Evolutionary conservation across 805 yeast species (phyloP).

Genomic region (Saturnispora kantuleensis): DNA sequence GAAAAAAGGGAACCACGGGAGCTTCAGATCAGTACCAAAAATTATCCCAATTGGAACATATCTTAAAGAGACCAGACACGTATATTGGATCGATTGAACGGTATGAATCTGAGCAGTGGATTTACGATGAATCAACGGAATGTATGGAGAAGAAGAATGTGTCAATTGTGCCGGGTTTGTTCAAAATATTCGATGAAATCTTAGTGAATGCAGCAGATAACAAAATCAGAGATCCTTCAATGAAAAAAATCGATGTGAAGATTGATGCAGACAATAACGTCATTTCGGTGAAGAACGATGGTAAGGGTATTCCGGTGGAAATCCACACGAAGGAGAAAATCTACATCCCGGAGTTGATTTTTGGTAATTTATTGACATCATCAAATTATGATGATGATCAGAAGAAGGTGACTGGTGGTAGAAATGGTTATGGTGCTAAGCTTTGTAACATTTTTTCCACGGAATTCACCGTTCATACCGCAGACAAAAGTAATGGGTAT

Average conservation of each 20-base stretch:
- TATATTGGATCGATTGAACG: constrained; percentile 92
- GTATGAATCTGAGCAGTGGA: constrained; percentile 76
- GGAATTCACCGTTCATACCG: constrained; percentile 79
- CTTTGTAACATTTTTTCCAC: constrained; percentile 92
- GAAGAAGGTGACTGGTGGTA: constrained; percentile 95
- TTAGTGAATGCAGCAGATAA: constrained; percentile 98
- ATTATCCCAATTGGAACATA: constrained; percentile 91
- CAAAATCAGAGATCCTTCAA: constrained; percentile 85
- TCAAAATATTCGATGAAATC: constrained; percentile 94
- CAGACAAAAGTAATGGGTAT: constrained; percentile 55
- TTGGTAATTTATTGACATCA: constrained; percentile 90
- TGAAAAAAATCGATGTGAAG: constrained; percentile 78
- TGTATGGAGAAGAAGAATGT: constrained; percentile 54
- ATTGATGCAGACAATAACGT: constrained; percentile 67
- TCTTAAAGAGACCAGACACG: constrained; percentile 94
- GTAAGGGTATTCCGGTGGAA: constrained; percentile 91
- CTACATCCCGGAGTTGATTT: constrained; percentile 91
- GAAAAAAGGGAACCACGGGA: constrained; percentile 12
- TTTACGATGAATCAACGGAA: constrained; percentile 55
- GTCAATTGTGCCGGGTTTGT: constrained; percentile 86
- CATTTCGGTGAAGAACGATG: constrained; percentile 83
- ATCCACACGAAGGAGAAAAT: constrained; percentile 86
- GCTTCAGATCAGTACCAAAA: constrained; percentile 81
- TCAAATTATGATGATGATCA: constrained; percentile 94
- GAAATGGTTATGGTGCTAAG: constrained; percentile 98